Evolutionary conservation across 2,329 filamentous ascomycete genomes (phyloP).

Genomic region (Fusarium sp.): DNA sequence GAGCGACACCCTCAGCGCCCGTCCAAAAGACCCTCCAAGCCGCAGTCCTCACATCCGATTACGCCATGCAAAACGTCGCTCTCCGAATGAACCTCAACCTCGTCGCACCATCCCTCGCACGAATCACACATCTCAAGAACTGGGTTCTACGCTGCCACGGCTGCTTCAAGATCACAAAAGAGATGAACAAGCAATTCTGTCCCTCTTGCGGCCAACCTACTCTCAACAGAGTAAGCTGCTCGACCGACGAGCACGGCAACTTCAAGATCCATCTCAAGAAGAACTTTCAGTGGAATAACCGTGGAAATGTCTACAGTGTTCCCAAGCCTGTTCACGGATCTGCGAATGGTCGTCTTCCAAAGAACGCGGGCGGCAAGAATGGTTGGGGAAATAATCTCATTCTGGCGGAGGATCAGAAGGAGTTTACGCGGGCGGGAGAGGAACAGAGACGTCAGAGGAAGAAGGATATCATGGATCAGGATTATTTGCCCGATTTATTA

Average conservation of each 20-base stretch:
- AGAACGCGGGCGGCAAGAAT: slow-evolving; percentile 78
- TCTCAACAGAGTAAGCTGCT: slow-evolving; percentile 85
- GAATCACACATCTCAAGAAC: slow-evolving; percentile 86
- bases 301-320: slow-evolving; percentile 91
- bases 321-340: slow-evolving; percentile 88
- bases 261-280: slow-evolving; percentile 90
- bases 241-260: slow-evolving; percentile 80
- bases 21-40: slow-evolving; percentile 78
- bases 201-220: slow-evolving; percentile 89
- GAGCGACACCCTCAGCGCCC: slow-evolving; percentile 56
- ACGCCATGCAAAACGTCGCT: slow-evolving; percentile 96
- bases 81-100: slow-evolving; percentile 95
- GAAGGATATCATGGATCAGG: slow-evolving; percentile 92
- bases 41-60: slow-evolving; percentile 94
- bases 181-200: slow-evolving; percentile 93
- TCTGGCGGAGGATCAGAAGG: slow-evolving; percentile 94
- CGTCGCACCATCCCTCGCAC: slow-evolving; percentile 79
- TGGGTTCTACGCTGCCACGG: slow-evolving; percentile 94
- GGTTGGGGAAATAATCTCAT: slow-evolving; percentile 89
- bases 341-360: slow-evolving; percentile 78
- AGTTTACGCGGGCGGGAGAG: slow-evolving; percentile 74
- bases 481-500: slow-evolving; percentile 87
- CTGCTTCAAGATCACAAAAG: slow-evolving; percentile 85
- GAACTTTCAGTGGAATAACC: slow-evolving; percentile 96
- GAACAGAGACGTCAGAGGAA: slow-evolving; percentile 74